phyloP scores from a whole-genome alignment of 169 alveolate genomes.

The Cryptosporidium xiaoi region DNA sequence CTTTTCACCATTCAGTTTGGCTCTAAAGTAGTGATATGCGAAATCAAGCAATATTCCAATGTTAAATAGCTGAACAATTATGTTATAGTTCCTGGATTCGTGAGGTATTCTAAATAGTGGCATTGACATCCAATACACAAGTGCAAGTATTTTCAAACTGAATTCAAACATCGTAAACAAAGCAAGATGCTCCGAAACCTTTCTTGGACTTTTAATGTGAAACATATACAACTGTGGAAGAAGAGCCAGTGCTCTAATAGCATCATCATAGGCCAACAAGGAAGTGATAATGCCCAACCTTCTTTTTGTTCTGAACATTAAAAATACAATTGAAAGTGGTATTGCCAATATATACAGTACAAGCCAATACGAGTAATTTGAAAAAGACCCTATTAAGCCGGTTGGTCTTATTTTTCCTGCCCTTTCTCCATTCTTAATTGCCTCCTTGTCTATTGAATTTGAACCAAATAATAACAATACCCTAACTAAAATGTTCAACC shows the following conservation, averaged over 20 bases:
- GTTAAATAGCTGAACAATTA: constrained; percentile 77
- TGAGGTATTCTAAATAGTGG: constrained; percentile 69
- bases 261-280: constrained; percentile 76
- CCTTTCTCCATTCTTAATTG: constrained; percentile 54
- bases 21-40: constrained; percentile 78
- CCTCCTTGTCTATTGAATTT: constrained; percentile 64
- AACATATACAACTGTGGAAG: constrained; percentile 81
- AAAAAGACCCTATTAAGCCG: constrained; percentile 35
- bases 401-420: constrained; percentile 69
- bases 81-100: constrained; percentile 76
- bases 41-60: constrained; percentile 78
- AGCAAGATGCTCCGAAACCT: constrained; percentile 77
- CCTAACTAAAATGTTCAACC: constrained; percentile 73
- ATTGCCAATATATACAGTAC: constrained; percentile 50
- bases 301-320: constrained; percentile 56
- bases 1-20: constrained; percentile 76
- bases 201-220: constrained; percentile 78
- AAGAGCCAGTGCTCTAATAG: constrained; percentile 80
- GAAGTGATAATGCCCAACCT: constrained; percentile 65
- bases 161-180: constrained; percentile 77
- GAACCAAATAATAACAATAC: constrained; percentile 58
- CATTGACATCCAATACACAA: constrained; percentile 78
- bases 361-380: constrained; percentile 37
- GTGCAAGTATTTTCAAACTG: constrained; percentile 76
- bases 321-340: constrained; percentile 52